phyloP scores from a whole-genome alignment of 139 green algal species.

The Tetradesmus lagerheimii region DNA sequence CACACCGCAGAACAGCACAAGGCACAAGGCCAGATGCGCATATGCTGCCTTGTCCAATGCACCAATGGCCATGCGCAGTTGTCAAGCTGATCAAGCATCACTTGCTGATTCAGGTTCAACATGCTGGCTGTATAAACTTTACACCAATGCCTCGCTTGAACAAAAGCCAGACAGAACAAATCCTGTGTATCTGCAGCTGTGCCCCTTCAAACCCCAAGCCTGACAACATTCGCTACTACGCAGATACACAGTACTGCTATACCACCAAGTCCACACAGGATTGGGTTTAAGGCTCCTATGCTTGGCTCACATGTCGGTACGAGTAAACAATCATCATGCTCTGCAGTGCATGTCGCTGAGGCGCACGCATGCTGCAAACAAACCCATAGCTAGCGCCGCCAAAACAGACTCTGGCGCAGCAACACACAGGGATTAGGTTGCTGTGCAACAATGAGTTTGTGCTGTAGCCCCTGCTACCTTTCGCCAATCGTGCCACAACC shows the following conservation, averaged over 20 bases:
- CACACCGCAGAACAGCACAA: too few species aligned
- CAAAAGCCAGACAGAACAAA: too few species aligned
- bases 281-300: neutral
- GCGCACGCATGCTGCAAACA: neutral
- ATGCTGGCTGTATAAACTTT: too few species aligned
- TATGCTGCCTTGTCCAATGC: too few species aligned
- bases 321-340: neutral
- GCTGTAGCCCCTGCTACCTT: neutral
- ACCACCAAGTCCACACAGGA: neutral
- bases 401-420: too few species aligned
- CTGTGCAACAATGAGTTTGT: neutral
- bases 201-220: too few species aligned
- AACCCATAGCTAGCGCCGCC: neutral
- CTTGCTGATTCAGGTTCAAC: too few species aligned
- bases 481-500: neutral
- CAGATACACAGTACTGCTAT: neutral
- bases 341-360: neutral
- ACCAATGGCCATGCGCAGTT: too few species aligned
- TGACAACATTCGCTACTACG: neutral
- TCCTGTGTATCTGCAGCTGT: too few species aligned
- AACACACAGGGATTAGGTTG: neutral
- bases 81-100: too few species aligned
- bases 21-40: too few species aligned
- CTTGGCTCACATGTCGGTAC: neutral
- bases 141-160: too few species aligned